These are phyloP conservation scores for Colletotrichum theobromicola DNA, from an alignment of 2,329 filamentous ascomycete species.

Conservation along the genomic window DNA sequence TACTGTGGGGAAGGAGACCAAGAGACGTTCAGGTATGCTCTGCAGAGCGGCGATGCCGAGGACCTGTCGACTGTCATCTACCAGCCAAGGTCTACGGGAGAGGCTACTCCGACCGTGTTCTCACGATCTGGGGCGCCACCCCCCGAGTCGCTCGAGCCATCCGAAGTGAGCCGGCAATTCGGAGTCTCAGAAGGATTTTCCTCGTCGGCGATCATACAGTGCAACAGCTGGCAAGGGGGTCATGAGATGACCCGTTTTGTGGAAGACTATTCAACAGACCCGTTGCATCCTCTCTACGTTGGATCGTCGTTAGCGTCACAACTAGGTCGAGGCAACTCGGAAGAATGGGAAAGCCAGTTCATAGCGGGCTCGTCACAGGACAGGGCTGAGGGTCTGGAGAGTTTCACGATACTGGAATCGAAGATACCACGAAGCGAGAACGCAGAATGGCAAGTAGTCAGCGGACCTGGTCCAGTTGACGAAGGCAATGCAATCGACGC, in stretches of 20 bases:
- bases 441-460: neutral
- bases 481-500: neutral
- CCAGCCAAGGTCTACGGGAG: neutral
- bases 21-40: neutral
- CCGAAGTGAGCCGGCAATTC: neutral
- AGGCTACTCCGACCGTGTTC: neutral
- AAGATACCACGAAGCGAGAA: neutral
- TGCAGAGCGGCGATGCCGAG: neutral
- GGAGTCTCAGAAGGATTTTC: neutral
- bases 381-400: neutral
- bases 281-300: neutral
- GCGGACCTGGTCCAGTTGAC: neutral
- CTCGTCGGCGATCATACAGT: neutral
- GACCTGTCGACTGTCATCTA: neutral
- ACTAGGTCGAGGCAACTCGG: neutral
- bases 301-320: neutral
- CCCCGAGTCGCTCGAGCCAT: neutral
- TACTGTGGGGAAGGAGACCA: neutral
- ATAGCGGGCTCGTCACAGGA: neutral
- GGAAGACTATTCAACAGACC: neutral
- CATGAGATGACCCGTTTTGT: neutral
- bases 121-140: neutral
- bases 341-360: neutral
- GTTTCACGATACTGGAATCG: neutral
- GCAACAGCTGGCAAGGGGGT: neutral